Base-by-base conservation (phyloP, 2,329 filamentous ascomycete species). In the Pseudogymnoascus sp. region DNA sequence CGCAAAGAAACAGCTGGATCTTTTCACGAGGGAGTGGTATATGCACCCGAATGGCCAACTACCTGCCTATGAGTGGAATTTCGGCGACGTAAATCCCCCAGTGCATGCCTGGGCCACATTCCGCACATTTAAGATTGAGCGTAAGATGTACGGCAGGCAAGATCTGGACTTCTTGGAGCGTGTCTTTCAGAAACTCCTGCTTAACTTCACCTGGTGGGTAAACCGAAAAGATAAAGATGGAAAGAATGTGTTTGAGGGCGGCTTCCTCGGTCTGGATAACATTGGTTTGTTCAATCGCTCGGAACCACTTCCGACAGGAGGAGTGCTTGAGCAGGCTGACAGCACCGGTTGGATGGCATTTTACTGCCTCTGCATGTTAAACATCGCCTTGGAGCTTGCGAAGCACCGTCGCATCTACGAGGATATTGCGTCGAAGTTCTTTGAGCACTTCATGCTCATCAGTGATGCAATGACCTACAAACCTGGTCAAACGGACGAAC, bases 121-220 rank as follows among this genome's bases (percentile, higher is more conserved):
- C 80, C 84, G 94, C 62, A 90, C 90, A 0, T 97, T 97, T 86
- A 97, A 97, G 77, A 97, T 97, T 65, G 93, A 97, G 78, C 87
- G 94, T 67, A 97, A 97, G 78, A 85, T 97, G 79, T 97, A 97
- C 69, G 94, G 93, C 39, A 86, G 90, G 35, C 91, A 97, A 71
- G 93, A 97, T 72, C 79, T 97, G 33, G 94, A 97, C 74, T 97
- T 97, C 75, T 81, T 97, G 8, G 93, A 97, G 78, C 85, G 93
- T 18, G 92, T 97, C 4, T 97, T 97, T 79, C 94, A 97, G 72
- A 97, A 97, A 74, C 76, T 97, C 63, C 79, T 97, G 22, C 80
- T 97, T 65, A 97, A 97, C 77, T 97, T 97, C 74, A 97, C 94
- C 3, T 97, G 94, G 94, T 97, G 93, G 93, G 93, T 97, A 18